phyloP scores from a whole-genome alignment of 2,329 filamentous ascomycete genomes.

The Nemania abortiva region DNA sequence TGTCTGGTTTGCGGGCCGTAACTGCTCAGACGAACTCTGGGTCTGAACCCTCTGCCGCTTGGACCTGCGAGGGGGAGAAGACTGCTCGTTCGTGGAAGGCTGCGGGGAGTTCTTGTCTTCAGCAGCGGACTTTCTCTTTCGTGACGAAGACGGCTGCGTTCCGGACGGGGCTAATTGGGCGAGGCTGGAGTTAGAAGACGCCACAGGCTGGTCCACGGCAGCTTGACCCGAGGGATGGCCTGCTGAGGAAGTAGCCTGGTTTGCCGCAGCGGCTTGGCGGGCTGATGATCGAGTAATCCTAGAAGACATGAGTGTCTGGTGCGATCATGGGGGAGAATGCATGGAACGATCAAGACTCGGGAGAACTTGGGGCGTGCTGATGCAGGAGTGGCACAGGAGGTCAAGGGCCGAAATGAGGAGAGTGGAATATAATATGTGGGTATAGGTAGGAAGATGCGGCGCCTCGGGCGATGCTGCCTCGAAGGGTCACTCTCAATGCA shows the following conservation, averaged over 20 bases:
- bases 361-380: slow-evolving; percentile 32
- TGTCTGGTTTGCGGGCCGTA: slow-evolving; percentile 51
- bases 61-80: slow-evolving; percentile 67
- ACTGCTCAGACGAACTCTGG: slow-evolving; percentile 45
- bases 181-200: slow-evolving; percentile 55
- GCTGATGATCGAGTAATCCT: slow-evolving; percentile 97
- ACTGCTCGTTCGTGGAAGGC: slow-evolving; percentile 46
- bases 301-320: slow-evolving; percentile 83
- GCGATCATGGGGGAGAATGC: slow-evolving; percentile 31
- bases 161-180: slow-evolving; percentile 56
- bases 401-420: slow-evolving; percentile 26
- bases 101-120: slow-evolving; percentile 63
- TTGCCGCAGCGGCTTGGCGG: slow-evolving; percentile 89
- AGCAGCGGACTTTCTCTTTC: slow-evolving; percentile 79
- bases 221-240: slow-evolving; percentile 55
- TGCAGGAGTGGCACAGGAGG: slow-evolving; percentile 32
- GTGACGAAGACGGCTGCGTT: slow-evolving; percentile 56
- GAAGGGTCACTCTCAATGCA: slow-evolving; percentile 32
- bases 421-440: slow-evolving; percentile 29
- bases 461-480: slow-evolving; percentile 30
- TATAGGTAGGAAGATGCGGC: slow-evolving; percentile 34
- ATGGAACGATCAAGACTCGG: slow-evolving; percentile 35
- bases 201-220: slow-evolving; percentile 56
- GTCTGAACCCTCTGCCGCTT: slow-evolving; percentile 78
- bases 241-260: slow-evolving; percentile 63